A percentile compares a stretch with the other conserved stretches of the same genome.
These are phyloP conservation scores for Cladobotryum protrusum DNA, from an alignment of 2,329 filamentous ascomycete genomes.

Conservation along the genomic window DNA sequence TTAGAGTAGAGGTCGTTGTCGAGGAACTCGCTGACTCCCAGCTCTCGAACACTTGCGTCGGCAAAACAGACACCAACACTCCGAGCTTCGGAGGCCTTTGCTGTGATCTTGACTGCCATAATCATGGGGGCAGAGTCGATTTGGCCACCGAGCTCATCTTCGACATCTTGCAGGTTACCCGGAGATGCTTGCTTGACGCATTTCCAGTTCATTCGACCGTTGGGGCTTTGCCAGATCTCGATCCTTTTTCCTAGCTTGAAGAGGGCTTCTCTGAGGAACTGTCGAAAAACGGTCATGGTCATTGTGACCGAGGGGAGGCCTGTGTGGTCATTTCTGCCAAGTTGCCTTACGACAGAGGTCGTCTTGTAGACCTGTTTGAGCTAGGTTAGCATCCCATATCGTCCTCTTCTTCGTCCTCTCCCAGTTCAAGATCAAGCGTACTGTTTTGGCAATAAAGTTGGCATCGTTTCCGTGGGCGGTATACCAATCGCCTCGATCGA, in stretches of 20 bases:
- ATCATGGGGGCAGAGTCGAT: constrained; percentile 92
- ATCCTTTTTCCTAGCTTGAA: constrained; percentile 86
- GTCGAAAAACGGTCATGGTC: constrained; percentile 89
- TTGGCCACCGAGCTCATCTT: constrained; percentile 84
- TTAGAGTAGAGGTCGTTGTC: constrained; percentile 99
- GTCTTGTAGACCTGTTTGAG: constrained; percentile 82
- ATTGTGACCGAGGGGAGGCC: constrained; percentile 90
- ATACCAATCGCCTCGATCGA: constrained; percentile 92
- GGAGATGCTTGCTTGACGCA: constrained; percentile 87
- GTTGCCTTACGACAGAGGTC: constrained; percentile 85
- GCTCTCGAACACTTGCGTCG: constrained; percentile 89
- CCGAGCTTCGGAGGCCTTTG: constrained; percentile 78
- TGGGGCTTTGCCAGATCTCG: constrained; percentile 78
- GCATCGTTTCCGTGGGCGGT: constrained; percentile 88
- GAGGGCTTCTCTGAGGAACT: constrained; percentile 89
- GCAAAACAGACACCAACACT: constrained; percentile 95
- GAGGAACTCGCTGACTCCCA: constrained; percentile 96
- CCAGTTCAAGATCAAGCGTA: constrained; percentile 27
- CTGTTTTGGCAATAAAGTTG: constrained; percentile 72
- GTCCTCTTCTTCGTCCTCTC: too few relatives aligned
- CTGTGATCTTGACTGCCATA: constrained; percentile 84
- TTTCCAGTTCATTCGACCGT: constrained; percentile 84
- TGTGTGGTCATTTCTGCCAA: constrained; percentile 78
- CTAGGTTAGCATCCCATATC: not conserved
- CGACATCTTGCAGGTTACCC: constrained; percentile 92